Evolutionary conservation across 106 monocot species (phyloP), one percentile per base, ranked within the genome.

Genomic region (Narthecium ossifragum): DNA sequence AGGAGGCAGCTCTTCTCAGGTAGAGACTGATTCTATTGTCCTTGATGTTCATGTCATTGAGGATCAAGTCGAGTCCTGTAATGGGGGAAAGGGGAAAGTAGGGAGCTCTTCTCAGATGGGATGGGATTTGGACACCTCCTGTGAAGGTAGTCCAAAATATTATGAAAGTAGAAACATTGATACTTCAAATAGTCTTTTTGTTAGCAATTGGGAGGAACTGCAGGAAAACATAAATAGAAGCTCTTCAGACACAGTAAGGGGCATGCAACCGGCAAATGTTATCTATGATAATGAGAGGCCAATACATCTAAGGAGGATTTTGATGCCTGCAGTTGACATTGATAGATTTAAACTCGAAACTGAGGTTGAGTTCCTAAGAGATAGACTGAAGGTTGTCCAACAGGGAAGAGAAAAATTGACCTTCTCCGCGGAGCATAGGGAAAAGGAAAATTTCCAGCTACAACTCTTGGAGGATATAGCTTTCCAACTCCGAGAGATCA

Each of bases 21-120:
- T 48, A 38, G 74, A 63, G 47, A 30, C 51, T 28, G 75, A 80
- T 47, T 62, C 57, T 12, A 62, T 14, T 17, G 47, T 81, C 28
- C 65, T 69, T 63, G 84, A 93, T 66, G 76, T 93, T 39, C 81
- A 88, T 74, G 88, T 81, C 26, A 69, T 84, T 30, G 64, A 81
- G 57, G 73, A 87, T 69, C 38, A 55, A 34, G 24, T 40, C 0
- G n/a, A 55, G 53, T 37, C 53, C 29, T 48, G 22, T 27, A 24
- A 24, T 31, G 55, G 52, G 47, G 37, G 37, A 27, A 58, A 61
- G 60, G 41, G 28, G 43, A 56, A 68, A 55, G 51, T 54, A 55
- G 26, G 17, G 46, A 22, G 30, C 11, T 1, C 21, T 55, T 40
- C 49, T 34, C 33, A 51, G 11, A 63, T 40, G 12, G 69, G 29